Evolutionary conservation across 768 basidiomycete genomes (phyloP).

Genomic region (Mycena metata): DNA sequence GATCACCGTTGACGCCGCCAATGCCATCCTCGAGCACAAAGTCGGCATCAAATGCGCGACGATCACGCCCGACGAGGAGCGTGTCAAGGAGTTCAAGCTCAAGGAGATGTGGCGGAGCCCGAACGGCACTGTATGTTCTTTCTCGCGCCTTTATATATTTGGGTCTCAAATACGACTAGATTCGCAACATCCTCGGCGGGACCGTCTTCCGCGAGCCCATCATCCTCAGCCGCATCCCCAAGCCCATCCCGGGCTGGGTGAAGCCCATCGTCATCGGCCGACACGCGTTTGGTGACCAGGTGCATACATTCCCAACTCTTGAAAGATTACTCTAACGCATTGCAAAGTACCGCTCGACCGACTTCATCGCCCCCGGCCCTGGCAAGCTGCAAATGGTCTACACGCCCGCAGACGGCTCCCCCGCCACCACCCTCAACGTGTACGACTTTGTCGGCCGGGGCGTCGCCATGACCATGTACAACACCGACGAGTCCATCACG

Average conservation of each 20-base stretch:
- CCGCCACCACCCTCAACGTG: conserved; percentile 79
- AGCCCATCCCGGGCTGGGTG: conserved; percentile 95
- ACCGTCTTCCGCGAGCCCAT: conserved; percentile 99
- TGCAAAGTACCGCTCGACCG: conserved; percentile 90
- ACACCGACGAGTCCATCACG: conserved; percentile 95
- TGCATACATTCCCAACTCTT: conserved; percentile 35
- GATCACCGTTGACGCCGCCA: conserved; percentile 93
- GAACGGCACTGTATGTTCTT: conserved; percentile 84
- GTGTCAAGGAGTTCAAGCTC: conserved; percentile 96
- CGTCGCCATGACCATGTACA: conserved; percentile 98
- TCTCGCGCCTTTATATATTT: background rate
- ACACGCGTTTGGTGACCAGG: conserved; percentile 98
- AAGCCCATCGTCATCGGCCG: conserved; percentile 97
- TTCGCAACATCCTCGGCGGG: conserved; percentile 97
- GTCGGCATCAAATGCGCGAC: conserved; percentile 99
- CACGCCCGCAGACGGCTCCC: conserved; percentile 83
- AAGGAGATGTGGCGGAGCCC: conserved; percentile 99
- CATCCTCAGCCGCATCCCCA: conserved; percentile 90
- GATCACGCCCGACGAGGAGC: conserved; percentile 97
- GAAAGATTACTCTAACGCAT: conserved; percentile 24
- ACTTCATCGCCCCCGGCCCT: conserved; percentile 90
- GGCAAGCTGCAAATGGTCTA: conserved; percentile 95
- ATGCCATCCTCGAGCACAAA: conserved; percentile 93
- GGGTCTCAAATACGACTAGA: conserved; percentile 57
- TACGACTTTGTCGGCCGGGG: conserved; percentile 95